These are phyloP conservation scores for Aurantiochytrium sp. DNA, from an alignment of 108 stramenopile species.

Conservation along the genomic window DNA sequence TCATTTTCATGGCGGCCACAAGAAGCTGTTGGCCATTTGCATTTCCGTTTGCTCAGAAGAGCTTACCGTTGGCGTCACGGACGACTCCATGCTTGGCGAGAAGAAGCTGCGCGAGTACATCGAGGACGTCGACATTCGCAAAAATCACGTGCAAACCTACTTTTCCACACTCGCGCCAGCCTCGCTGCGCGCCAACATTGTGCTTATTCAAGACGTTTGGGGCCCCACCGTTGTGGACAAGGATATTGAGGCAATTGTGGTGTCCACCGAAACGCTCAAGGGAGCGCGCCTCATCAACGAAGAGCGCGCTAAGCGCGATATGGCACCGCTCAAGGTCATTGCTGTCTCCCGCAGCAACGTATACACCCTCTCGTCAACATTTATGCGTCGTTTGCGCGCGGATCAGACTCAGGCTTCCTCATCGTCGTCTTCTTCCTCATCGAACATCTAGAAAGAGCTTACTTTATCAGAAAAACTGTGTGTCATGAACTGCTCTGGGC, in stretches of 20 bases:
- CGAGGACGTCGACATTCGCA: not conserved
- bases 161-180: not conserved
- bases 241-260: constrained; percentile 18
- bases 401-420: not conserved
- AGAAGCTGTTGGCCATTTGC: constrained; percentile 8
- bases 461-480: too few relatives aligned
- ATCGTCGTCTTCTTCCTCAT: not conserved
- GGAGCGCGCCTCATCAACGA: constrained; percentile 14
- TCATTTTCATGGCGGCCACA: constrained; percentile 19
- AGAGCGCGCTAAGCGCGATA: not conserved
- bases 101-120: constrained; percentile 7
- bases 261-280: constrained; percentile 9
- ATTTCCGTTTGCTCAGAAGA: not conserved
- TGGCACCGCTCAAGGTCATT: constrained; percentile 14
- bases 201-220: not conserved
- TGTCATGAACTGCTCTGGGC: too few relatives aligned
- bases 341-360: not conserved
- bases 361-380: not conserved
- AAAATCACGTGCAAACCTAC: not conserved
- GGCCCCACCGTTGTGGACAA: not conserved
- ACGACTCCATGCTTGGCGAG: not conserved
- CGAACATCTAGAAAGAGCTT: too few relatives aligned
- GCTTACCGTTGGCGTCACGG: constrained; percentile 6
- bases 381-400: not conserved
- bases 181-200: not conserved